Conservation (phyloP, 306 rosid species). For the Calophaca sinica region DNA sequence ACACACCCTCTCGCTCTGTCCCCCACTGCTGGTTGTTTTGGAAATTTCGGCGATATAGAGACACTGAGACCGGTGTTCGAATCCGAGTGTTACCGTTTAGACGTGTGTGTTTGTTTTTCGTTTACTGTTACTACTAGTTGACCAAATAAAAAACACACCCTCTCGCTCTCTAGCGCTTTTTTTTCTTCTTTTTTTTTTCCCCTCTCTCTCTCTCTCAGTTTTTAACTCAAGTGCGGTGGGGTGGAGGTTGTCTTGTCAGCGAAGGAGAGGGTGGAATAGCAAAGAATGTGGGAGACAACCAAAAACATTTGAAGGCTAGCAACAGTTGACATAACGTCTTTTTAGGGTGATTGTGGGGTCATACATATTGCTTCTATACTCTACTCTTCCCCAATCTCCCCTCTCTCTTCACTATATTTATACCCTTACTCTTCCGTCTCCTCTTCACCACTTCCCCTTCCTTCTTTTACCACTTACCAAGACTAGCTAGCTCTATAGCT, state of each 20-base stretch:
- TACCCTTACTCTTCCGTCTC: slow-evolving; percentile 47
- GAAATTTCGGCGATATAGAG: too few relatives aligned
- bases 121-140: too few relatives aligned
- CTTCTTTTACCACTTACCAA: background rate
- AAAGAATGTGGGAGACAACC: slow-evolving; percentile 85
- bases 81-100: too few relatives aligned
- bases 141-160: too few relatives aligned
- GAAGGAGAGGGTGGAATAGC: slow-evolving; percentile 45
- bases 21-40: too few relatives aligned
- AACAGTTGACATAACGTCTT: slow-evolving; percentile 75
- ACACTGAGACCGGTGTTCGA: too few relatives aligned
- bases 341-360: slow-evolving; percentile 59
- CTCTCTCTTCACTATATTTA: slow-evolving; percentile 51
- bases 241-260: slow-evolving; percentile 62
- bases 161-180: too few relatives aligned
- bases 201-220: too few relatives aligned
- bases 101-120: too few relatives aligned
- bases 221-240: slow-evolving; percentile 42
- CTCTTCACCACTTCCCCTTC: slow-evolving; percentile 53
- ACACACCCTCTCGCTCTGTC: too few relatives aligned
- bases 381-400: background rate
- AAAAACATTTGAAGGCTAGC: slow-evolving; percentile 65
- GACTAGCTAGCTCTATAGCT: slow-evolving; percentile 19
- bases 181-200: too few relatives aligned
- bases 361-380: slow-evolving; percentile 10